These are phyloP conservation scores for Sugiyamaella japonica DNA, from an alignment of 1,139 yeast genomes.

Conservation along the genomic window DNA sequence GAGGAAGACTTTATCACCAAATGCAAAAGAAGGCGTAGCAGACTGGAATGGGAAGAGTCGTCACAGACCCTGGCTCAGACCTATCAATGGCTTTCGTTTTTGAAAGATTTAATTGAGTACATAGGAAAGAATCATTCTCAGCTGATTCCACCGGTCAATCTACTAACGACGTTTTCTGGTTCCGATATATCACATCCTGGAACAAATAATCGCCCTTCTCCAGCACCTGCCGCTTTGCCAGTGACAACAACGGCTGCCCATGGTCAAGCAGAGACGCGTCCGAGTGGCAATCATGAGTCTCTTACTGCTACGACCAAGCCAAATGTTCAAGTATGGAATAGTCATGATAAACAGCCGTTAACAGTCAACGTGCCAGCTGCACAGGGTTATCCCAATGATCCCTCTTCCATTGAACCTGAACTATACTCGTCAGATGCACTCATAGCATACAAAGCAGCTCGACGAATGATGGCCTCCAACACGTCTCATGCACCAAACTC, in stretches of 20 bases:
- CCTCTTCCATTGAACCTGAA: neutral
- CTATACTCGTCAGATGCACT: conserved; percentile 13
- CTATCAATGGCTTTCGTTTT: conserved; percentile 73
- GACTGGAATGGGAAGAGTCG: conserved; percentile 50
- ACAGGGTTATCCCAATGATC: neutral
- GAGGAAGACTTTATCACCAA: conserved; percentile 71
- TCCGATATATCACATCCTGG: neutral
- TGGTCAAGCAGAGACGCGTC: neutral
- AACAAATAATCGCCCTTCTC: neutral
- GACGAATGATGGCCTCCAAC: conserved; percentile 14
- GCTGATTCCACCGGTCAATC: conserved; percentile 14
- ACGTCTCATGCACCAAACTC: neutral
- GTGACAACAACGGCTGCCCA: neutral
- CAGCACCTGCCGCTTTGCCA: too few species aligned
- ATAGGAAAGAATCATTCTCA: conserved; percentile 60
- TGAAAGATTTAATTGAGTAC: conserved; percentile 74
- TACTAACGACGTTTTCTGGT: neutral
- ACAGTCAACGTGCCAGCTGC: neutral
- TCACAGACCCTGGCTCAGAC: conserved; percentile 55
- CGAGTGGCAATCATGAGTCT: neutral
- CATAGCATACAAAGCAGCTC: conserved; percentile 16
- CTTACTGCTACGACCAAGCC: conserved; percentile 1
- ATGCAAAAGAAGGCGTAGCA: conserved; percentile 67
- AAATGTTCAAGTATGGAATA: conserved; percentile 18
- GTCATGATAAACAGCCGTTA: neutral